Evolutionary conservation across 2,329 filamentous ascomycete genomes (phyloP).

Genomic region (Geoglossum cookeanum): DNA sequence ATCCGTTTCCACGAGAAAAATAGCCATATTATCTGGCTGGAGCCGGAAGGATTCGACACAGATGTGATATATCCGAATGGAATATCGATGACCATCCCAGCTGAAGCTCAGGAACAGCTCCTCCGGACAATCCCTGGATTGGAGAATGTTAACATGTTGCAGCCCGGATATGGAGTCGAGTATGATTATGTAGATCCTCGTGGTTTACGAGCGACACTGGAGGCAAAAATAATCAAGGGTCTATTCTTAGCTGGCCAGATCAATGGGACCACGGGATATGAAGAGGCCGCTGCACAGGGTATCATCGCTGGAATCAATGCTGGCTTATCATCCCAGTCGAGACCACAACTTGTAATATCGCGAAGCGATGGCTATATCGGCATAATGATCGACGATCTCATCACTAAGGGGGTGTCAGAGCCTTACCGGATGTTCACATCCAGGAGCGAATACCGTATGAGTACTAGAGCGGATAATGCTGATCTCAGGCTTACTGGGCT

Average conservation of each 20-base stretch:
- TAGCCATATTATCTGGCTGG: constrained; percentile 83
- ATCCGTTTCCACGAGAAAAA: constrained; percentile 68
- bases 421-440: constrained; percentile 98
- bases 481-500: constrained; percentile 67
- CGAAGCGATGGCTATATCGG: constrained; percentile 90
- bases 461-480: constrained; percentile 80
- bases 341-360: constrained; percentile 46
- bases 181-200: constrained; percentile 97
- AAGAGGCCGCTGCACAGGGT: constrained; percentile 89
- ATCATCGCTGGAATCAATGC: constrained; percentile 88
- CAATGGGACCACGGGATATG: constrained; percentile 95
- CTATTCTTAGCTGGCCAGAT: constrained; percentile 92
- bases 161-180: constrained; percentile 91
- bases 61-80: constrained; percentile 91
- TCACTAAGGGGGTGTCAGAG: constrained; percentile 91
- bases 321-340: constrained; percentile 53
- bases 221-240: constrained; percentile 79
- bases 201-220: constrained; percentile 67
- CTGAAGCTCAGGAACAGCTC: constrained; percentile 66
- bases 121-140: constrained; percentile 77
- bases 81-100: constrained; percentile 89
- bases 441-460: constrained; percentile 88
- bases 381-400: constrained; percentile 94
- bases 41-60: constrained; percentile 84
- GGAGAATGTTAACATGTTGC: constrained; percentile 77